phyloP scores from a whole-genome alignment of 805 yeast species.

The Metschnikowia borealis region DNA sequence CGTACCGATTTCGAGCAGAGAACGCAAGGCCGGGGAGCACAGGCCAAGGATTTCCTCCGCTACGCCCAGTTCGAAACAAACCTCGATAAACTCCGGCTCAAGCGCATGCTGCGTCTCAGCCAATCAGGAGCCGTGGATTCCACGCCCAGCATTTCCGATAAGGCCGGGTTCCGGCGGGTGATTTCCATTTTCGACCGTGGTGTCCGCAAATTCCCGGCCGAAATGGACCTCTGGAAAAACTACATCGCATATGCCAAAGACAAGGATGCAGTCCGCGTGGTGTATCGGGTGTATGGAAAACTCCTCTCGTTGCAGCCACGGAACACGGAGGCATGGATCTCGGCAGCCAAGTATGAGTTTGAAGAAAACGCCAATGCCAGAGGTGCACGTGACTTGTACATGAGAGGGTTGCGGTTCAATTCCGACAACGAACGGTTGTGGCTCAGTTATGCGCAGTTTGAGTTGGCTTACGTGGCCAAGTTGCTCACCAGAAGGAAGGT shows the following conservation, averaged over 20 bases:
- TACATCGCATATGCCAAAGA: constrained; percentile 67
- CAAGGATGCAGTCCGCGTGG: constrained; percentile 64
- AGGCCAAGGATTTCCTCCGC: constrained; percentile 67
- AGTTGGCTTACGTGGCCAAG: constrained; percentile 79
- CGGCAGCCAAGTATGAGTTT: constrained; percentile 91
- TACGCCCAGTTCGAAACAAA: constrained; percentile 79
- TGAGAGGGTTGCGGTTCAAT: constrained; percentile 80
- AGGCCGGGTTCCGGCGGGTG: constrained; percentile 81
- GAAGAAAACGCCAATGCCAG: constrained; percentile 84
- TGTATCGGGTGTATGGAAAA: constrained; percentile 72
- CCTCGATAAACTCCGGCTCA: constrained; percentile 71
- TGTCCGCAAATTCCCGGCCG: constrained; percentile 72
- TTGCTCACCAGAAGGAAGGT: constrained; percentile 79
- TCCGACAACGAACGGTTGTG: constrained; percentile 69
- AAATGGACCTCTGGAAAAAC: constrained; percentile 71
- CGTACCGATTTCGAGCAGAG: constrained; percentile 96
- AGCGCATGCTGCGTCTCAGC: constrained; percentile 61
- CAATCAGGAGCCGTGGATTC: constrained; percentile 54
- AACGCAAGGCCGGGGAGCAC: constrained; percentile 77
- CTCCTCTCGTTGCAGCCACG: constrained; percentile 87
- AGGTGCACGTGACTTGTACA: constrained; percentile 83
- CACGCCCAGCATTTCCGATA: constrained; percentile 70
- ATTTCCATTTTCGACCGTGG: constrained; percentile 82
- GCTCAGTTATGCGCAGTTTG: constrained; percentile 84
- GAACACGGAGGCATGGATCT: constrained; percentile 85